phyloP scores from a whole-genome alignment of 305 asterid genomes.

The Fraxinus angustifolia region DNA sequence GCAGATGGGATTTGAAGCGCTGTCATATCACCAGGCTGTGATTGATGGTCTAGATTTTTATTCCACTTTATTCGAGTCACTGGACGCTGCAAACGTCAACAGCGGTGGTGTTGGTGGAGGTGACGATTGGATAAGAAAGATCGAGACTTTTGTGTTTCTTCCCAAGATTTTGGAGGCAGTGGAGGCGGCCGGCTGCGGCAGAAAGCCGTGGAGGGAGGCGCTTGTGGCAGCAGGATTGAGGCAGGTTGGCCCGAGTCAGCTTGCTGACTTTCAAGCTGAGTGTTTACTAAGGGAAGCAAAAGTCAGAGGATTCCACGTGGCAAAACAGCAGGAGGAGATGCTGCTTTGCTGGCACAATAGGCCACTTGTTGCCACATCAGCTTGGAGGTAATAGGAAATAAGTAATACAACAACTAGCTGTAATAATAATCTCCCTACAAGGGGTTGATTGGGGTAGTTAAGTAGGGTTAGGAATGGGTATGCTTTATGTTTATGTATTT shows the following conservation, averaged over 20 bases:
- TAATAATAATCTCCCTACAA: background rate
- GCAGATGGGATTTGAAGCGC: conserved; percentile 42
- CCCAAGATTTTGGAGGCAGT: conserved; percentile 67
- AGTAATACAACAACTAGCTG: background rate
- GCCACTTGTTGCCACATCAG: conserved; percentile 81
- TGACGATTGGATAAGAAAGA: conserved; percentile 57
- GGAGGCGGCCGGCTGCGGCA: conserved; percentile 55
- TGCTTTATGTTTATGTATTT: background rate
- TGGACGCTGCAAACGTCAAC: conserved; percentile 61
- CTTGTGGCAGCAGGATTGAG: conserved; percentile 66
- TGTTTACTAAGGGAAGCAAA: conserved; percentile 64
- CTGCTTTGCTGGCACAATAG: conserved; percentile 95
- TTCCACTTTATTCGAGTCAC: conserved; percentile 70
- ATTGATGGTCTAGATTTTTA: conserved; percentile 80
- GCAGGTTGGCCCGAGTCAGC: conserved; percentile 72
- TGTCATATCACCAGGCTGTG: conserved; percentile 66
- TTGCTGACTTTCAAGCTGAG: conserved; percentile 87
- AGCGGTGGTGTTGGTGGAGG: conserved; percentile 12
- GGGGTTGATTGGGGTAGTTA: background rate
- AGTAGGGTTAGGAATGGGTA: background rate
- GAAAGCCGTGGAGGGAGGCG: conserved; percentile 71
- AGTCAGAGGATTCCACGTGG: conserved; percentile 84
- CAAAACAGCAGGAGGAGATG: conserved; percentile 80
- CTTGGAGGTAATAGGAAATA: conserved; percentile 62
- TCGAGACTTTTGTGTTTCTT: conserved; percentile 66